Evolutionary conservation across 1,284 basidiomycete species (phyloP), one percentile per base, ranked within the genome.

Genomic region (Cutaneotrichosporon sp.): DNA sequence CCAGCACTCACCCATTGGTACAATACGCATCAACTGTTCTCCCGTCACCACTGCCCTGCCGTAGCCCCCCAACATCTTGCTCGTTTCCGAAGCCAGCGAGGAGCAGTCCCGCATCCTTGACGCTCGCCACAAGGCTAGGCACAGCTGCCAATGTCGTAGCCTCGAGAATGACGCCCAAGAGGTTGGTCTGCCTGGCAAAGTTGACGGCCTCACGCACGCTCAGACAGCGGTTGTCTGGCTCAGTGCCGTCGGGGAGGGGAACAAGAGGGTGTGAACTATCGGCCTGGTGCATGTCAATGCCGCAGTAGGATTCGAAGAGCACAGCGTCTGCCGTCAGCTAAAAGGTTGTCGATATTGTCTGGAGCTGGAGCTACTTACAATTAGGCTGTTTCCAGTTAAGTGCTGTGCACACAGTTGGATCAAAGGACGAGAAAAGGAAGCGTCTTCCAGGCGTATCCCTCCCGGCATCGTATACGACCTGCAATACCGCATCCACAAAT

Each of bases 321-420:
- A 98, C 94, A 48, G 96, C 91, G 79, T 97, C 90, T 92, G 34
- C 52, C 54, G 51, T 43, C 46, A 39, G 72, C 81, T 9, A 71
- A 2, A 19, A 6, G 6, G 29, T 31, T n/a, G 44, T 10, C 11
- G 17, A 32, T 3, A 24, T 14, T n/a, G 24, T 17, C 8, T 6
- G 33, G 9, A 34, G 14, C 9, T 29, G 11, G 42, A n/a, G 22
- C 8, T 14, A 87, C 90, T 66, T 55, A 71, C 72, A 97, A 73
- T 98, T 98, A 16, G 96, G 96, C 75, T 99, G 96, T 76, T 99
- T 99, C 93, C 96, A 97, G 72, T 98, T 97, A 51, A 98, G 51
- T 45, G 72, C 74, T 26, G 67, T 67, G 50, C 90, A 93, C 3
- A 90, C 82, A 63, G 88, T 86, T 11, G 92, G 88, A 55, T 84